phyloP scores from a whole-genome alignment of 148 eudicot genomes.

The Vaccinium macrocarpon region DNA sequence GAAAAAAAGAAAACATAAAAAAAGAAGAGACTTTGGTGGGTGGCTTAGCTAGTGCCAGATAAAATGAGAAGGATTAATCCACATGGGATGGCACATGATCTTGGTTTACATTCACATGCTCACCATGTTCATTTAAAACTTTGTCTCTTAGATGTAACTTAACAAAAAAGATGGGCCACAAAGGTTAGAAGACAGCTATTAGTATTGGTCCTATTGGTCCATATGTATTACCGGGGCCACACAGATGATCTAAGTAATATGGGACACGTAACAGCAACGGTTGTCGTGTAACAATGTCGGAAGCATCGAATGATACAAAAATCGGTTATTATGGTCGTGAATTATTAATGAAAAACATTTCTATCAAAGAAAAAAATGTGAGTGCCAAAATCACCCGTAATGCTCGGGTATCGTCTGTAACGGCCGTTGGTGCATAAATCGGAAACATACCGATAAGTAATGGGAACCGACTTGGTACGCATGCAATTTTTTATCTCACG shows the following conservation, averaged over 20 bases:
- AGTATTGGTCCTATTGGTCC: constrained; percentile 36
- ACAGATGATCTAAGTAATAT: not conserved
- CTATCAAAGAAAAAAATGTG: too few relatives aligned
- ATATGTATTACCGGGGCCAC: constrained; percentile 10
- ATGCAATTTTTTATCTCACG: too few relatives aligned
- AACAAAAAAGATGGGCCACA: constrained; percentile 22
- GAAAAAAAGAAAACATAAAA: not conserved
- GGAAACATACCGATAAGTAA: too few relatives aligned
- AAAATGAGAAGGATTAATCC: constrained; percentile 36
- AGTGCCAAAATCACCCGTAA: too few relatives aligned
- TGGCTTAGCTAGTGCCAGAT: constrained; percentile 35
- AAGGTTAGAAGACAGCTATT: constrained; percentile 25
- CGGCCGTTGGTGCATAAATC: too few relatives aligned
- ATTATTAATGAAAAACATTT: too few relatives aligned
- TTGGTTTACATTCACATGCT: constrained; percentile 54
- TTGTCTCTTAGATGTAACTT: constrained; percentile 32
- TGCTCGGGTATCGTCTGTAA: too few relatives aligned
- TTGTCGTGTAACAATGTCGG: too few relatives aligned
- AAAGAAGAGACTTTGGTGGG: not conserved
- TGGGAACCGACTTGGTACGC: too few relatives aligned
- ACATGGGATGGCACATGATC: constrained; percentile 53
- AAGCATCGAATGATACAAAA: too few relatives aligned
- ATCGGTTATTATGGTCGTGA: too few relatives aligned
- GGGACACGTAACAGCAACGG: not conserved
- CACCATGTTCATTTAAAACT: constrained; percentile 51